phyloP scores from a whole-genome alignment of 495 filamentous ascomycete genomes.

The Podospora tetraspora region DNA sequence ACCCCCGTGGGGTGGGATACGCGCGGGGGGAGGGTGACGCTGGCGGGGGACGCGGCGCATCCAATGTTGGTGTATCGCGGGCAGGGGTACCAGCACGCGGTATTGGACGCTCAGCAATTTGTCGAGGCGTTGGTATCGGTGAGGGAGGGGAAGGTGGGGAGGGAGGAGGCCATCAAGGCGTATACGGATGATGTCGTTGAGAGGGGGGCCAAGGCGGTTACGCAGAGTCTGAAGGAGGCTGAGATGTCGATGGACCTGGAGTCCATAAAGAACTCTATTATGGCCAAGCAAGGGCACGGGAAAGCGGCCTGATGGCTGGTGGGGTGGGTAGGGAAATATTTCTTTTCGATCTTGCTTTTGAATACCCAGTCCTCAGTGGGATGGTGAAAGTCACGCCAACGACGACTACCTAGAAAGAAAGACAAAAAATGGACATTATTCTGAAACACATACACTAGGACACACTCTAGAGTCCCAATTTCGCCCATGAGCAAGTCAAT shows the following conservation, averaged over 20 bases:
- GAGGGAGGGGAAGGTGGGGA: conserved; percentile 16
- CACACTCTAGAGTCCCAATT: no score
- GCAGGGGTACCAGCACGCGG: conserved; percentile 48
- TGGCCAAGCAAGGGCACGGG: conserved; percentile 18
- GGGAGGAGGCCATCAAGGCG: conserved; percentile 23
- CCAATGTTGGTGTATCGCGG: conserved; percentile 53
- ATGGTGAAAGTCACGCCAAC: no score
- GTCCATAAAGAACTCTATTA: conserved; percentile 18
- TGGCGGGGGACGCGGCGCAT: conserved; percentile 56
- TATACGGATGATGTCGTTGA: conserved; percentile 49
- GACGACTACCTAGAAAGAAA: no score
- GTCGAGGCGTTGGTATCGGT: conserved; percentile 32
- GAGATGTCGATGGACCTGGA: conserved; percentile 19
- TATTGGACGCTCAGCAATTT: conserved; percentile 41
- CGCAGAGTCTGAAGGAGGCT: conserved; percentile 19
- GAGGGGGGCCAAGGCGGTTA: conserved; percentile 44
- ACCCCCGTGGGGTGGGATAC: conserved; percentile 44
- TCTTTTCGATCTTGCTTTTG: neutral
- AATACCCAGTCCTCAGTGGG: no score
- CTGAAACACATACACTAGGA: no score
- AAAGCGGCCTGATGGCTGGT: neutral
- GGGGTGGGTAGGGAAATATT: neutral
- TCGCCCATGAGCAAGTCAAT: no score
- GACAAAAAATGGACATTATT: no score
- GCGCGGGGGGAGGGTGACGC: conserved; percentile 43